phyloP scores from a whole-genome alignment of 352 stramenopile genomes.

The Phytopythium helicoides region DNA sequence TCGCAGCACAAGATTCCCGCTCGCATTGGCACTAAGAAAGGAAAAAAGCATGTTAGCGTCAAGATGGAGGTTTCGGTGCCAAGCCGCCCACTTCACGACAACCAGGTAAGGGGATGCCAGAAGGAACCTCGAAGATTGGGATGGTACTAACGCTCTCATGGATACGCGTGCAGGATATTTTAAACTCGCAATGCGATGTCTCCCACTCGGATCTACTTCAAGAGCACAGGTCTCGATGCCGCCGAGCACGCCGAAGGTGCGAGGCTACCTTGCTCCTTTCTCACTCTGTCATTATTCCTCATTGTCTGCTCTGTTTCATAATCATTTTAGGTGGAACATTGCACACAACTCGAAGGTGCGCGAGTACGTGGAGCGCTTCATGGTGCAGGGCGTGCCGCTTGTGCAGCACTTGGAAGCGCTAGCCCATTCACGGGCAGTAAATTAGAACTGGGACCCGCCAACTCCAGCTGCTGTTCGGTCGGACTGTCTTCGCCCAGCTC shows the following conservation, averaged over 20 bases:
- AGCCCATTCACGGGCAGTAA: conserved; percentile 30
- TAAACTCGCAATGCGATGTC: conserved; percentile 65
- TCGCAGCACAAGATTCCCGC: not conserved
- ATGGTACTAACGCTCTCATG: no score
- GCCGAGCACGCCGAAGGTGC: conserved; percentile 50
- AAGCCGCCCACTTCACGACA: not conserved
- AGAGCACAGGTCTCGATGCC: conserved; percentile 63
- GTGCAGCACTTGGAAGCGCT: conserved; percentile 56
- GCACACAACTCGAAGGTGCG: conserved; percentile 49
- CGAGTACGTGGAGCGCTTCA: conserved; percentile 51
- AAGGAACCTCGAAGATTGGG: no score
- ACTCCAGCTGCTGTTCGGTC: not conserved
- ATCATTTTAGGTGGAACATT: conserved; percentile 41
- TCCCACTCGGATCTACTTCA: conserved; percentile 59
- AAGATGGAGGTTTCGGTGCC: conserved; percentile 1
- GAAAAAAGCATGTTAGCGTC: not conserved
- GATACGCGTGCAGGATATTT: conserved; percentile 34
- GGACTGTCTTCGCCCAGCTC: no score
- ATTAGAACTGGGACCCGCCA: not conserved
- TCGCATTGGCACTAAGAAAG: not conserved
- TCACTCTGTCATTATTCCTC: not conserved
- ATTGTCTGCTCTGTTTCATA: conserved; percentile 4
- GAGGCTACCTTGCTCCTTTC: not conserved
- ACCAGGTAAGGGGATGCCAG: not conserved
- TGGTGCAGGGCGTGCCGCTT: conserved; percentile 64